Conservation (phyloP, 371 early-diverging fungal species). For the Mortierella polycephala region DNA sequence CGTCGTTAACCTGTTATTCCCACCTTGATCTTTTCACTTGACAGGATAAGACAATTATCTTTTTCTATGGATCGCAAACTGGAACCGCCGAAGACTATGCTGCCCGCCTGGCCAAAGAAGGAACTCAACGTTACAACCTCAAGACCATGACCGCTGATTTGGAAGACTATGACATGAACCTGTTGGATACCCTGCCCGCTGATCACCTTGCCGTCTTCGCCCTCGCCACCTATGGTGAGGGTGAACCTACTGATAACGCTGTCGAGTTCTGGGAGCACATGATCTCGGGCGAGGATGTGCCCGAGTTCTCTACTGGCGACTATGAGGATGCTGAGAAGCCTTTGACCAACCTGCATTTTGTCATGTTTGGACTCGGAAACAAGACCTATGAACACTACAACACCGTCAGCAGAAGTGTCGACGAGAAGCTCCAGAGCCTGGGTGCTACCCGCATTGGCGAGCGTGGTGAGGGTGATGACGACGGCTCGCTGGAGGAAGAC, state of each 20-base stretch:
- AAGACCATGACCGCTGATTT: constrained; percentile 83
- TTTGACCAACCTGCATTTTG: constrained; percentile 73
- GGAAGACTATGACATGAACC: constrained; percentile 88
- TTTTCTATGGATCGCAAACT: constrained; percentile 96
- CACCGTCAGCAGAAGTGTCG: constrained; percentile 77
- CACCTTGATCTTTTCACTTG: not conserved
- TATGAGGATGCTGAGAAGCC: constrained; percentile 65
- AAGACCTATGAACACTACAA: constrained; percentile 97
- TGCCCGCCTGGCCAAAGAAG: constrained; percentile 86
- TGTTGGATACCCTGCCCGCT: constrained; percentile 73
- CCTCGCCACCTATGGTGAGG: constrained; percentile 92
- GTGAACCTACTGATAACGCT: constrained; percentile 95
- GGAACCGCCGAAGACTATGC: constrained; percentile 98
- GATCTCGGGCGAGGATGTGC: constrained; percentile 71
- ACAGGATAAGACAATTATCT: constrained; percentile 74
- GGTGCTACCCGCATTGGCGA: constrained; percentile 87
- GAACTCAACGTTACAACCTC: constrained; percentile 78
- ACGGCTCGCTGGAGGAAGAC: constrained; percentile 94
- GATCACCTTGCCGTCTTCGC: constrained; percentile 81
- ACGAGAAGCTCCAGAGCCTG: constrained; percentile 67
- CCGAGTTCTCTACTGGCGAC: constrained; percentile 75
- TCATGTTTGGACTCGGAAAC: constrained; percentile 97
- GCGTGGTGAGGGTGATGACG: constrained; percentile 96
- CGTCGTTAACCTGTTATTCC: not conserved
- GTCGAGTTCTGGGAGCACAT: constrained; percentile 86